These are phyloP conservation scores for Aphanomyces astaci DNA, from an alignment of 352 stramenopile species.

Conservation along the genomic window DNA sequence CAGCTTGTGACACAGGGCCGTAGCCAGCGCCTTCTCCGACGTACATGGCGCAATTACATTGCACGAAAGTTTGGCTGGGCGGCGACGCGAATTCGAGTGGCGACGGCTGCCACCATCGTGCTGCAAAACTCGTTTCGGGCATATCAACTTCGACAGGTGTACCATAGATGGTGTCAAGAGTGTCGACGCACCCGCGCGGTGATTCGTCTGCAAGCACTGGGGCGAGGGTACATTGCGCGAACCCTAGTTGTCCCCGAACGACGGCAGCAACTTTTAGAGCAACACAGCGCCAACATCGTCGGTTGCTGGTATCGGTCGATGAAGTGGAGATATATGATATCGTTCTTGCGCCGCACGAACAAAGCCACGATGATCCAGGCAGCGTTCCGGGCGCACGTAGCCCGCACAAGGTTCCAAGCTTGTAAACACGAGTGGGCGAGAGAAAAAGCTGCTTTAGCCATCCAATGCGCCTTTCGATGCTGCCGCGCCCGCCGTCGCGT, in stretches of 20 bases:
- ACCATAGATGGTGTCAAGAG: not conserved
- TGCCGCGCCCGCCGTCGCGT: slow-evolving; percentile 24
- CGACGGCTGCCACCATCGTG: slow-evolving; percentile 10
- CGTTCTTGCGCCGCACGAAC: slow-evolving; percentile 27
- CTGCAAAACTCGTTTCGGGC: slow-evolving; percentile 30
- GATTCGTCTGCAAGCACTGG: not conserved
- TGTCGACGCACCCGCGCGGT: not conserved
- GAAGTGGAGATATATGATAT: slow-evolving; percentile 25
- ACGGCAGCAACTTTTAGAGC: not conserved
- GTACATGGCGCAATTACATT: slow-evolving; percentile 50
- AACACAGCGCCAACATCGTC: not conserved
- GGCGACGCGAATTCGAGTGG: slow-evolving; percentile 30
- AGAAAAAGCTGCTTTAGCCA: slow-evolving; percentile 23
- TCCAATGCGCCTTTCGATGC: slow-evolving; percentile 13
- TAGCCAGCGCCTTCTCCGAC: slow-evolving; percentile 32
- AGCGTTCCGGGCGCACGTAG: slow-evolving; percentile 28
- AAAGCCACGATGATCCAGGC: slow-evolving; percentile 42
- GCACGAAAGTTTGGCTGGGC: slow-evolving; percentile 62
- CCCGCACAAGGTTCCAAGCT: not conserved
- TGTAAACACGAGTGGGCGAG: slow-evolving; percentile 12
- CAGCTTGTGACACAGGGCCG: slow-evolving; percentile 21
- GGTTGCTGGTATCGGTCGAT: slow-evolving; percentile 8
- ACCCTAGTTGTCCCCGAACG: not conserved
- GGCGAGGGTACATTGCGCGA: slow-evolving; percentile 5
- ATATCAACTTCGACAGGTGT: not conserved